These are phyloP conservation scores for Chaetomiaceae sp. DNA, from an alignment of 2,329 filamentous ascomycete genomes.

Conservation along the genomic window DNA sequence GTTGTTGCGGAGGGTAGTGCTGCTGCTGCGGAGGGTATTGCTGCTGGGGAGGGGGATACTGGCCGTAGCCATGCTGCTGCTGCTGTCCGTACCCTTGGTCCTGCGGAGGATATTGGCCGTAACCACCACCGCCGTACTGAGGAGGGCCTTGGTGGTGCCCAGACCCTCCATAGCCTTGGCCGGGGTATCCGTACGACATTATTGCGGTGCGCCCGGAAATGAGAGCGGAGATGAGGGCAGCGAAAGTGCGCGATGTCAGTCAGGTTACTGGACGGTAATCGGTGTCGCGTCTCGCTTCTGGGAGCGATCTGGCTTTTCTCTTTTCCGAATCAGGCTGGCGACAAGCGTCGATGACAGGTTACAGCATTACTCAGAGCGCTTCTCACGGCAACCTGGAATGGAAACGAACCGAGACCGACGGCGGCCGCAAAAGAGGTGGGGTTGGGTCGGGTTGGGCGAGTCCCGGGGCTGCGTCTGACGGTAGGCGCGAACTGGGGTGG, in stretches of 20 bases:
- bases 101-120: constrained; percentile 18
- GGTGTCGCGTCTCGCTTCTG: too few species aligned
- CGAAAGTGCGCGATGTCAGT: not conserved
- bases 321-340: too few species aligned
- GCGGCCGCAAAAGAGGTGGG: too few species aligned
- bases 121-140: constrained; percentile 21
- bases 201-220: not conserved
- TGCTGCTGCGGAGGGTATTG: constrained; percentile 12
- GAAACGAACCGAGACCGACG: too few species aligned
- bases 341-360: too few species aligned
- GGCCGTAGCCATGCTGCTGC: constrained; percentile 13
- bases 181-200: constrained; percentile 25
- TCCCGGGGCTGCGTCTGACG: too few species aligned
- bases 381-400: too few species aligned
- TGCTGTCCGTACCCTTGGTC: constrained; percentile 14
- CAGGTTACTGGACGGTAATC: too few species aligned
- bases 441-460: too few species aligned
- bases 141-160: constrained; percentile 6
- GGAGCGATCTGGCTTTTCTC: too few species aligned
- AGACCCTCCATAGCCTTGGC: constrained; percentile 21
- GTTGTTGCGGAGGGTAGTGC: constrained; percentile 1
- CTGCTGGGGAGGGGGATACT: constrained; percentile 12
- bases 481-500: too few species aligned
- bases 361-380: too few species aligned
- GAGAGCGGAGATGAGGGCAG: not conserved